These are phyloP conservation scores for Blastobotrys niveus DNA, from an alignment of 1,139 yeast species.

Conservation along the genomic window DNA sequence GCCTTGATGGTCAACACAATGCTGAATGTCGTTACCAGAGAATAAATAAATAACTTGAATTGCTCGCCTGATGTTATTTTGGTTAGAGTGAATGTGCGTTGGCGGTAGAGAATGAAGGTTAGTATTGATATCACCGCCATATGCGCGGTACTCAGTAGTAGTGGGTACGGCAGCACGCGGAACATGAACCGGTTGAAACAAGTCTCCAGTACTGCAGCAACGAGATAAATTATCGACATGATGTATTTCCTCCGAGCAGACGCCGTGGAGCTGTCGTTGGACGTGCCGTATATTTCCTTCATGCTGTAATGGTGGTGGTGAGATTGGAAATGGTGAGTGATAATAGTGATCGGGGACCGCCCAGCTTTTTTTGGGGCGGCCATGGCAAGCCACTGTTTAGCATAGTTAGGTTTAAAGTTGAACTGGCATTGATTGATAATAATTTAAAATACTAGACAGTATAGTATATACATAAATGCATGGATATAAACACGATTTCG, in stretches of 20 bases:
- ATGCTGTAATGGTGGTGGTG: no score
- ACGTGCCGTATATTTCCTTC: not conserved
- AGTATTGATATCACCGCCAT: not conserved
- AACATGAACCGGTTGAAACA: slow-evolving; percentile 1
- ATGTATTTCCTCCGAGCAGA: not conserved
- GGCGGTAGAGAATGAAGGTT: not conserved
- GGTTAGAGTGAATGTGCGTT: not conserved
- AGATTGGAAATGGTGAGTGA: no score
- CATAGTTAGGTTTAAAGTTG: no score
- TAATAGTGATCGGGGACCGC: no score
- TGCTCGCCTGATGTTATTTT: not conserved
- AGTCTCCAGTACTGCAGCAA: not conserved
- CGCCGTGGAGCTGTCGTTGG: not conserved
- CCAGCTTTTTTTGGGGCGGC: no score
- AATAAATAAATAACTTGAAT: not conserved
- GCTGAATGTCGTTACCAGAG: slow-evolving; percentile 1
- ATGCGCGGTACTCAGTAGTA: slow-evolving; percentile 1
- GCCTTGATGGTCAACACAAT: slow-evolving; percentile 2
- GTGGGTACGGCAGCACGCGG: slow-evolving; percentile 1
- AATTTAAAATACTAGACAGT: not conserved
- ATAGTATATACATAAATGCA: not conserved
- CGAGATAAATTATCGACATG: not conserved
- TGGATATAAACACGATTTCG: not conserved
- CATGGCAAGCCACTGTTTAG: no score
- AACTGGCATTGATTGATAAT: not conserved